A percentile compares a stretch with the other conserved stretches of the same genome.
These are phyloP conservation scores for Wickerhamomyces subpelliculosus DNA, from an alignment of 805 yeast genomes.

Conservation along the genomic window DNA sequence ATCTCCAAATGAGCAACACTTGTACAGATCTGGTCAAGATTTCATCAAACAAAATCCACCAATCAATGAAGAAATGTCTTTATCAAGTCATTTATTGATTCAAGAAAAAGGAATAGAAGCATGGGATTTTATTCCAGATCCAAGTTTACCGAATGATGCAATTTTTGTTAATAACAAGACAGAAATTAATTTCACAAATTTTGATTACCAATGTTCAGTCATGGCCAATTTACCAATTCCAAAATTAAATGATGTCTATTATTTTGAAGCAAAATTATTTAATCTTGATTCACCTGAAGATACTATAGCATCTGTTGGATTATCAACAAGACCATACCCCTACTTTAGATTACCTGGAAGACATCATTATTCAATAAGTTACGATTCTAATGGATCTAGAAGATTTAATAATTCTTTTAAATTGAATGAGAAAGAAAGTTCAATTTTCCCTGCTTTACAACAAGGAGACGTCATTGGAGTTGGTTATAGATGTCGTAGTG, in stretches of 20 bases:
- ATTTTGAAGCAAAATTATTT: slow-evolving; percentile 57
- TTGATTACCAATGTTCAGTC: slow-evolving; percentile 36
- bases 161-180: slow-evolving; percentile 43
- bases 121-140: slow-evolving; percentile 57
- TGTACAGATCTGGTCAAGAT: slow-evolving; percentile 39
- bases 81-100: slow-evolving; percentile 32
- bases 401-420: slow-evolving; percentile 58
- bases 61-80: slow-evolving; percentile 13
- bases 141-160: slow-evolving; percentile 42
- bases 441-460: background rate
- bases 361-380: slow-evolving; percentile 59
- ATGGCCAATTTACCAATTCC: slow-evolving; percentile 38
- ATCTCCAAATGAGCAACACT: slow-evolving; percentile 48
- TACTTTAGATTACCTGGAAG: slow-evolving; percentile 71
- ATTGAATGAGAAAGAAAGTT: slow-evolving; percentile 35
- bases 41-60: slow-evolving; percentile 18
- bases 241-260: slow-evolving; percentile 49
- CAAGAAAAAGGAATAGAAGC: slow-evolving; percentile 83
- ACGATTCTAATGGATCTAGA: slow-evolving; percentile 67
- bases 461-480: slow-evolving; percentile 88
- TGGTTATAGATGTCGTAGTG: slow-evolving; percentile 76
- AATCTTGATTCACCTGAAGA: slow-evolving; percentile 35
- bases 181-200: slow-evolving; percentile 18
- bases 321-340: slow-evolving; percentile 70
- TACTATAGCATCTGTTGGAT: slow-evolving; percentile 56